phyloP scores from a whole-genome alignment of 148 eudicot genomes.

The Euryodendron excelsum region DNA sequence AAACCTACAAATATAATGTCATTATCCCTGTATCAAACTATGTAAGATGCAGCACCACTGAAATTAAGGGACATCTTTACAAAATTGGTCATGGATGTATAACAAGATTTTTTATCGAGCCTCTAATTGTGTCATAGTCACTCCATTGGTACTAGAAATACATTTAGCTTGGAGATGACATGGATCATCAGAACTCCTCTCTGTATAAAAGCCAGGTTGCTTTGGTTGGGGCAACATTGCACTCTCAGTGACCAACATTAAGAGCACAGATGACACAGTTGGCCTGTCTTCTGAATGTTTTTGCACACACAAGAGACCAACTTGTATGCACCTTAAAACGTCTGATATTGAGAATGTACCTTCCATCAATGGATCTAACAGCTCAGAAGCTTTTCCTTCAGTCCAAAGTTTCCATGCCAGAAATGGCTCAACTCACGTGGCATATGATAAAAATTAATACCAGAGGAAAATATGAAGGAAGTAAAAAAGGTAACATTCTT shows the following conservation, averaged over 20 bases:
- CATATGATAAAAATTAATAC: background rate
- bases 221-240: background rate
- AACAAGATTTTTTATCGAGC: background rate
- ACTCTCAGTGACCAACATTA: background rate
- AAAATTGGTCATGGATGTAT: too few relatives aligned
- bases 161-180: background rate
- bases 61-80: too few relatives aligned
- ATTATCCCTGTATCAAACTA: too few relatives aligned
- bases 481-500: background rate
- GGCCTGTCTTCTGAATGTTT: background rate
- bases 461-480: background rate
- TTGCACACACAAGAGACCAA: constrained; percentile 9
- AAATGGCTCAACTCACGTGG: background rate
- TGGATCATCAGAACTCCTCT: background rate
- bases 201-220: constrained; percentile 9
- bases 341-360: background rate
- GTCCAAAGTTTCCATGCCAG: constrained; percentile 24
- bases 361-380: background rate
- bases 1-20: too few relatives aligned
- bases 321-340: background rate
- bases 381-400: constrained; percentile 5
- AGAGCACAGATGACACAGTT: background rate
- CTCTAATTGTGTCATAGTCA: background rate
- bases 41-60: too few relatives aligned
- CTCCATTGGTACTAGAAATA: background rate